Evolutionary conservation across 441 rosid species (phyloP).

Genomic region (Jatropha podagrica): DNA sequence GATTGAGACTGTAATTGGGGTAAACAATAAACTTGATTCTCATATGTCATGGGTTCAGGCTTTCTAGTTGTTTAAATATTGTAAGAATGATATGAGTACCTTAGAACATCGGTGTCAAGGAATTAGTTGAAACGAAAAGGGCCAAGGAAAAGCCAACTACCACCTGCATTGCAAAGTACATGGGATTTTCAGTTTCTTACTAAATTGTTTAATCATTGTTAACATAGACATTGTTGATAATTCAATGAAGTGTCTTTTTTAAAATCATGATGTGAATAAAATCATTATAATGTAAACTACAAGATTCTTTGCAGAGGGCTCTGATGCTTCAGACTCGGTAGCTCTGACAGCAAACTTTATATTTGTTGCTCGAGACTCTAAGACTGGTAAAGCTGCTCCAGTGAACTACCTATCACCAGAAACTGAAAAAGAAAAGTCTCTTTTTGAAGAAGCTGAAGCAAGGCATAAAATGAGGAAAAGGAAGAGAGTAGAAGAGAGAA

Average conservation of each 20-base stretch:
- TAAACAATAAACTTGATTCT: not conserved
- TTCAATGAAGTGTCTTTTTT: not conserved
- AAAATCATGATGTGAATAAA: not conserved
- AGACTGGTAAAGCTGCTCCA: conserved; percentile 71
- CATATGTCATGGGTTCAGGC: not conserved
- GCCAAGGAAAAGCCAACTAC: not conserved
- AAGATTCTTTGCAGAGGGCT: conserved; percentile 42
- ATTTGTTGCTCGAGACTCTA: conserved; percentile 82
- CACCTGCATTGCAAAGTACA: not conserved
- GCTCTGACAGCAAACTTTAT: conserved; percentile 77
- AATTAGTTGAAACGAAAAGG: not conserved
- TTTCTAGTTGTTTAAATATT: not conserved
- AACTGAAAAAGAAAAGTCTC: conserved; percentile 56
- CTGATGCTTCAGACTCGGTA: conserved; percentile 45
- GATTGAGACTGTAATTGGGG: not conserved
- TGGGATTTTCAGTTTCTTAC: not conserved
- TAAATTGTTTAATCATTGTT: not conserved
- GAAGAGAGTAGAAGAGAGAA: conserved; percentile 54
- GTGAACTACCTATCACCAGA: conserved; percentile 67
- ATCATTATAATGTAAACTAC: not conserved
- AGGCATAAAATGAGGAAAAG: conserved; percentile 61
- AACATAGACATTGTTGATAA: not conserved
- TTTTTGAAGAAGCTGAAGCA: conserved; percentile 71
- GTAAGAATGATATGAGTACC: not conserved
- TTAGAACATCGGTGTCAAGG: not conserved